Evolutionary conservation across 495 filamentous ascomycete genomes (phyloP).

Genomic region (Annulohypoxylon bovei): DNA sequence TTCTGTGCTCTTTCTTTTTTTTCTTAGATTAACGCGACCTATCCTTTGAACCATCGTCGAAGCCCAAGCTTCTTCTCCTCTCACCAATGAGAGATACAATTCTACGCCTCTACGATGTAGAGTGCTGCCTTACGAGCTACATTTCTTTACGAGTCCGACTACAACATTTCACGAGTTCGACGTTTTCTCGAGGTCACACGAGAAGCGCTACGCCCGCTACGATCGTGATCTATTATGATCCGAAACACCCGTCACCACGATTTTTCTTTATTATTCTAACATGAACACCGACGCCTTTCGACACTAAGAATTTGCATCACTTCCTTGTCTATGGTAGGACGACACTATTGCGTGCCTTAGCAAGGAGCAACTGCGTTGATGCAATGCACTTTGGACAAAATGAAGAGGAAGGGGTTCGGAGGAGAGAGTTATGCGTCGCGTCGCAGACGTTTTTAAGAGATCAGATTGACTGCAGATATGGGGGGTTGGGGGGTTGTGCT

Average conservation of each 20-base stretch:
- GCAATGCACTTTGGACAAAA: conserved; percentile 13
- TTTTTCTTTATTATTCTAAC: conserved; percentile 27
- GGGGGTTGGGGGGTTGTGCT: neutral
- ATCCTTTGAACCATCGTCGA: conserved; percentile 2
- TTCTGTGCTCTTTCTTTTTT: conserved; percentile 22
- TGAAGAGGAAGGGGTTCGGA: conserved; percentile 7
- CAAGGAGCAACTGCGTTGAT: conserved; percentile 14
- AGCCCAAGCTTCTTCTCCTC: conserved; percentile 20
- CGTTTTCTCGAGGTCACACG: conserved; percentile 26
- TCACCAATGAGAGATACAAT: conserved; percentile 6
- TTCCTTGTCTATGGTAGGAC: neutral
- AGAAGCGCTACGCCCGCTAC: conserved; percentile 30
- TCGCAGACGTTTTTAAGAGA: conserved; percentile 28
- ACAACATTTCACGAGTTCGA: conserved; percentile 34
- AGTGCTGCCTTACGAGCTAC: conserved; percentile 21
- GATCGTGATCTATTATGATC: conserved; percentile 36
- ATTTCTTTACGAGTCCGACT: conserved; percentile 30
- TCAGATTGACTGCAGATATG: conserved; percentile 42
- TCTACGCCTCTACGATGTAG: conserved; percentile 4
- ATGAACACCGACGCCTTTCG: conserved; percentile 10
- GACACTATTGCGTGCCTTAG: neutral
- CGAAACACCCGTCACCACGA: conserved; percentile 21
- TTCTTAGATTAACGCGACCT: conserved; percentile 11
- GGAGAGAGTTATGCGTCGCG: conserved; percentile 15
- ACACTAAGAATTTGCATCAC: neutral